These are phyloP conservation scores for Perkinsus chesapeaki DNA, from an alignment of 169 alveolate genomes.

Conservation along the genomic window DNA sequence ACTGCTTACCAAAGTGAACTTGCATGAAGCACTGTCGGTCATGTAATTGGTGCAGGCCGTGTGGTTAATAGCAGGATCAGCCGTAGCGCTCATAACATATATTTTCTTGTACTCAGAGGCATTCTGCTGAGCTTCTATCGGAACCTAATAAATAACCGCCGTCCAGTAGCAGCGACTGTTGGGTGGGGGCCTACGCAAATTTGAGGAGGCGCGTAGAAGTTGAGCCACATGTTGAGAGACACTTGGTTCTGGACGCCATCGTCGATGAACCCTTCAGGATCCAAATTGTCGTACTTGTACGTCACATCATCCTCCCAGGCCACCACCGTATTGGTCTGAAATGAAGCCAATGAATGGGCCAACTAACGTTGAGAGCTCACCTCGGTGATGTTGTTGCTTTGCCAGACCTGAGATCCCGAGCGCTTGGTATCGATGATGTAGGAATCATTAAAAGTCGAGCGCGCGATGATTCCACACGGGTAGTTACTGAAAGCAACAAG, in stretches of 20 bases:
- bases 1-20: neutral
- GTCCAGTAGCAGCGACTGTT: neutral
- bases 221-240: neutral
- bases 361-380: neutral
- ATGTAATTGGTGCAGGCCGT: neutral
- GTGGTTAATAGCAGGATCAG: neutral
- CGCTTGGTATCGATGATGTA: slow-evolving; percentile 18
- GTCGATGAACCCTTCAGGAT: neutral
- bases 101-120: neutral
- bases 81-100: neutral
- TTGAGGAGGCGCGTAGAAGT: neutral
- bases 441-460: slow-evolving; percentile 43
- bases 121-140: neutral
- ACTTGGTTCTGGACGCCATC: neutral
- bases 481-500: slow-evolving; percentile 1
- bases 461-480: slow-evolving; percentile 53
- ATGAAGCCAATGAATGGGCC: neutral
- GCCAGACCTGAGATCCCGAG: neutral
- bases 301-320: slow-evolving; percentile 42
- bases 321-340: slow-evolving; percentile 11
- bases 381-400: slow-evolving; percentile 11
- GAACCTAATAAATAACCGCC: neutral
- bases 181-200: neutral
- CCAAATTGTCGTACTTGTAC: slow-evolving; percentile 16
- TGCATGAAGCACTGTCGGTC: neutral